Conservation (phyloP, 139 green algal genomes). For the Yamagishiella unicocca region DNA sequence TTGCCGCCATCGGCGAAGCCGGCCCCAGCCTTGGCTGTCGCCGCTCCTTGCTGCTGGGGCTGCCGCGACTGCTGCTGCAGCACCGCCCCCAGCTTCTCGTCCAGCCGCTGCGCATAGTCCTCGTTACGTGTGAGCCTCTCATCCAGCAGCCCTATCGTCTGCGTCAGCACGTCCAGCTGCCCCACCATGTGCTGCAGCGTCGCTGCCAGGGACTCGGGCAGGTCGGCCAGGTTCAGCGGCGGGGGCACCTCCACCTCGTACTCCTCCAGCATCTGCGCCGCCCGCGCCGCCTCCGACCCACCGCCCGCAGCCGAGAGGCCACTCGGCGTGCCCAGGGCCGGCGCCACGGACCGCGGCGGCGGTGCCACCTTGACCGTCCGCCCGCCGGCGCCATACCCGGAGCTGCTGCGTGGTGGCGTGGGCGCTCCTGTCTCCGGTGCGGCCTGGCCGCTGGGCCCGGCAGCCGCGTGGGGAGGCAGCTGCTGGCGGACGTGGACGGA, state of each 20-base stretch:
- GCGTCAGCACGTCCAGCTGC: slow-evolving; percentile 85
- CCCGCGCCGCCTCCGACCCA: background rate
- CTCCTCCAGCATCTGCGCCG: slow-evolving; percentile 9
- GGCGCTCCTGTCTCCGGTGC: background rate
- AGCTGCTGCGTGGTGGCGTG: background rate
- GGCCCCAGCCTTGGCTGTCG: background rate
- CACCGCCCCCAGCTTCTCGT: slow-evolving; percentile 45
- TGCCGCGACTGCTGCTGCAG: background rate
- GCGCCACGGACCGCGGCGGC: background rate
- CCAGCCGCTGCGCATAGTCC: slow-evolving; percentile 63
- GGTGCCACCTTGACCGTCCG: background rate
- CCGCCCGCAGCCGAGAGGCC: background rate
- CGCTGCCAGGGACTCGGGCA: slow-evolving; percentile 71
- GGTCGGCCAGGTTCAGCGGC: slow-evolving; percentile 67
- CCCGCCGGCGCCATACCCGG: background rate
- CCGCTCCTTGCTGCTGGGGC: background rate
- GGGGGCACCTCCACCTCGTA: slow-evolving; percentile 66
- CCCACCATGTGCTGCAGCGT: slow-evolving; percentile 85
- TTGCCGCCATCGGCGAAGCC: background rate
- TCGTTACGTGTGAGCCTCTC: slow-evolving; percentile 85
- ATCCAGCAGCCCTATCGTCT: slow-evolving; percentile 86
- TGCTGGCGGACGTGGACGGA: background rate
- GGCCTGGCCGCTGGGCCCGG: background rate
- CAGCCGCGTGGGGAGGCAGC: background rate
- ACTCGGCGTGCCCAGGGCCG: background rate